Percentiles rank a stretch among this genome's conserved stretches.
These are phyloP conservation scores for Tylopilus vinaceipallidus DNA, from an alignment of 768 basidiomycete species.

Conservation along the genomic window DNA sequence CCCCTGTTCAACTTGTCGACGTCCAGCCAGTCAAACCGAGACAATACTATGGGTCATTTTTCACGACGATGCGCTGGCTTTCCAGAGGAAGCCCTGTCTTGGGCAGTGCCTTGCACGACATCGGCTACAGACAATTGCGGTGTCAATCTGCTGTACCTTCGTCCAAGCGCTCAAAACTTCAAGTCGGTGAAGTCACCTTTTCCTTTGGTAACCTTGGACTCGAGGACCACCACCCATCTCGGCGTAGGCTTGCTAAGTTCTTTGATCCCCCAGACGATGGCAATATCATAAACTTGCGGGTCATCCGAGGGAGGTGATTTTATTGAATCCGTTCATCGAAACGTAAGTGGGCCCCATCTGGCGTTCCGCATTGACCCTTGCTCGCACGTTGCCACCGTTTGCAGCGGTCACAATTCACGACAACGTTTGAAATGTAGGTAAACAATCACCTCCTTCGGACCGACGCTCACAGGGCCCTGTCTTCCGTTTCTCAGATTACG, in stretches of 20 bases:
- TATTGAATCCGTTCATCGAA: background rate
- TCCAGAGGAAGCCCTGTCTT: background rate
- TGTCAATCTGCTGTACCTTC: background rate
- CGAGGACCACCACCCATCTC: too few species aligned
- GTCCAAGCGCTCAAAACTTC: too few species aligned
- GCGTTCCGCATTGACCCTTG: background rate
- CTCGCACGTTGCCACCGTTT: conserved; percentile 1
- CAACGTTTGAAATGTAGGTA: background rate
- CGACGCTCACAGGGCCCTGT: background rate
- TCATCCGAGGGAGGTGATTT: background rate
- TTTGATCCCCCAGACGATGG: too few species aligned
- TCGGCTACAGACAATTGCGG: background rate
- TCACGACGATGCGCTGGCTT: background rate
- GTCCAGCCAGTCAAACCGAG: too few species aligned
- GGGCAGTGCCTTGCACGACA: background rate
- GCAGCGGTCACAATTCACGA: background rate
- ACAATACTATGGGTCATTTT: too few species aligned
- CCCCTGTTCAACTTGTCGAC: background rate
- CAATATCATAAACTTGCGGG: too few species aligned
- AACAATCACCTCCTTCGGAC: background rate
- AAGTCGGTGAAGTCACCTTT: too few species aligned
- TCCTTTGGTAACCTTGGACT: too few species aligned
- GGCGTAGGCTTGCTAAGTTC: too few species aligned
- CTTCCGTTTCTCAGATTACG: background rate
- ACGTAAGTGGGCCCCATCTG: background rate